phyloP scores from a whole-genome alignment of 2,329 filamentous ascomycete genomes.

The Cladobotryum protrusum region DNA sequence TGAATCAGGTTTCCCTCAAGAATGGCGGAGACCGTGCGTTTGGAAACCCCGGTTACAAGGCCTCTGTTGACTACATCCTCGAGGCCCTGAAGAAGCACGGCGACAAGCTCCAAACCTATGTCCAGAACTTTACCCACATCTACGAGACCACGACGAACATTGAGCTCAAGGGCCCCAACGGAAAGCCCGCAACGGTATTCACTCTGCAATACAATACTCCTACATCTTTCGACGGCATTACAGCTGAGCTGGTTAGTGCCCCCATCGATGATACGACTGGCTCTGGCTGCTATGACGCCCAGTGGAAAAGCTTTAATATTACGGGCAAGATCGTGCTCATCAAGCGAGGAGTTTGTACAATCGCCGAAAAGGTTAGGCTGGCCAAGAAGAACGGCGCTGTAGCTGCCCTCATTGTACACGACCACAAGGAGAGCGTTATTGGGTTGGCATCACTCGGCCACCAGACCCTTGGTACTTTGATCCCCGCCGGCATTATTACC shows the following conservation, averaged over 20 bases:
- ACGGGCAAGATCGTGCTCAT: conserved; percentile 38
- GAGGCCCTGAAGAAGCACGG: conserved; percentile 36
- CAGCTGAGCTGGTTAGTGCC: conserved; percentile 27
- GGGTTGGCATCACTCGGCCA: conserved; percentile 44
- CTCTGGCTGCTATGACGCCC: conserved; percentile 33
- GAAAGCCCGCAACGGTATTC: conserved; percentile 36
- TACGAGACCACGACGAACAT: conserved; percentile 39
- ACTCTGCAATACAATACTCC: conserved; percentile 42
- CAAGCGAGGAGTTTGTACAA: conserved; percentile 38
- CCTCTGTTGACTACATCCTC: conserved; percentile 51
- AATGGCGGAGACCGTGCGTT: conserved; percentile 57
- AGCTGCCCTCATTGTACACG: conserved; percentile 55
- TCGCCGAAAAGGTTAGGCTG: conserved; percentile 36
- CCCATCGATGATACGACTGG: conserved; percentile 31
- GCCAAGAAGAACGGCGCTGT: conserved; percentile 35
- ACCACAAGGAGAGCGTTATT: conserved; percentile 37
- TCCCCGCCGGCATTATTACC: conserved; percentile 28
- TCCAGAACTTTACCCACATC: conserved; percentile 42
- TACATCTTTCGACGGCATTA: conserved; percentile 33
- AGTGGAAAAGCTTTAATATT: conserved; percentile 37
- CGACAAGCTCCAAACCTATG: conserved; percentile 35
- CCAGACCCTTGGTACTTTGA: conserved; percentile 24
- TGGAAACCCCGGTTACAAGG: conserved; percentile 52
- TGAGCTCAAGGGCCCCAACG: conserved; percentile 38
- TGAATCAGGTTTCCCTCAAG: conserved; percentile 47